A percentile compares a stretch with the other conserved stretches of the same genome.
phyloP scores from a whole-genome alignment of 2,329 filamentous ascomycete species.

The Domatiomyces globalis region DNA sequence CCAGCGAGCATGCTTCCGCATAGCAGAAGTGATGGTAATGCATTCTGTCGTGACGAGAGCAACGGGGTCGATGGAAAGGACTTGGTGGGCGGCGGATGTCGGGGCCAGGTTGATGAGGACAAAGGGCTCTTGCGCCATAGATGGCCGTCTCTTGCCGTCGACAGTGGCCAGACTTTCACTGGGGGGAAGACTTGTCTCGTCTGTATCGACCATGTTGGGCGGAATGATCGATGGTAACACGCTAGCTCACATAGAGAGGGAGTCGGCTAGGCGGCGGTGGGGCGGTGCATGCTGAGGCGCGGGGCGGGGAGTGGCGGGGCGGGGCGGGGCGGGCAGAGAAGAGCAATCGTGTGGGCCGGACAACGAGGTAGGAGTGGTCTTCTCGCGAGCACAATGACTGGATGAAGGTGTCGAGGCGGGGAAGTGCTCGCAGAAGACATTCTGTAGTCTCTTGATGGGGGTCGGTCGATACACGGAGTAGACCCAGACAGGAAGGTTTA shows the following conservation, averaged over 20 bases:
- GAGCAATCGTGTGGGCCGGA: no score
- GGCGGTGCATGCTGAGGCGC: background rate
- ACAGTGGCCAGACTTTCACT: no score
- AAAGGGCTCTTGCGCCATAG: background rate
- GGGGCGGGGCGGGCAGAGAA: background rate
- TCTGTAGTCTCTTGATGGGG: no score
- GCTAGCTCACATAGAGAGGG: background rate
- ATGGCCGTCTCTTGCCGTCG: background rate
- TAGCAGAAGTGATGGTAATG: conserved; percentile 93
- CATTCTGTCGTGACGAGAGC: conserved; percentile 96
- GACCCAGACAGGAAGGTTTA: background rate
- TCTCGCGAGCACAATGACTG: no score
- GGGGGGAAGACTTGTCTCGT: background rate
- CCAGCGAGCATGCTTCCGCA: conserved; percentile 94
- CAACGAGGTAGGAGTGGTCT: background rate
- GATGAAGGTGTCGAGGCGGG: no score
- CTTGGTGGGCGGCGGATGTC: conserved; percentile 3
- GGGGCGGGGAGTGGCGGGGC: no score
- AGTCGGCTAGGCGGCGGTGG: background rate
- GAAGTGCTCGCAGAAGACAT: no score
- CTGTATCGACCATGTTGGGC: background rate
- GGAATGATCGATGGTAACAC: background rate
- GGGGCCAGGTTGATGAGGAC: background rate
- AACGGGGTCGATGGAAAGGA: conserved; percentile 74
- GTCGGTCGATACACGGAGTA: background rate